Evolutionary conservation across 768 basidiomycete species (phyloP), one percentile per base, ranked within the genome.

Genomic region (Symmetrospora coprosmae): DNA sequence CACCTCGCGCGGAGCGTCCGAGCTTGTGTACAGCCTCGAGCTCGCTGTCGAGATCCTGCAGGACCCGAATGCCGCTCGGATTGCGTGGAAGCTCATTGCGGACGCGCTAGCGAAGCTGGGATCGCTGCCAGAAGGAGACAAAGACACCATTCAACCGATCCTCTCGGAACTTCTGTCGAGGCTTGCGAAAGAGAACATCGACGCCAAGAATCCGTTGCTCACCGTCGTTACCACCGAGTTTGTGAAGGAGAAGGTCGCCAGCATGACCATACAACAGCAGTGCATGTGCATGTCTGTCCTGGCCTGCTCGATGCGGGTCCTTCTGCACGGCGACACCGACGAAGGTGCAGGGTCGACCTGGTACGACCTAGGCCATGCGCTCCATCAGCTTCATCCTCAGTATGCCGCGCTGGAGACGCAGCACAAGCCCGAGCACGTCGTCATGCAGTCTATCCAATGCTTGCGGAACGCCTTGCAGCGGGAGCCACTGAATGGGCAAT

Each of bases 71-170:
- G 83, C 84, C 1, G 84, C 85, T 17, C 74, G 78, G 4, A 75
- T 86, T 2, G 79, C 79, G 3, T 97, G 91, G 92, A 97, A 97
- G 64, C 43, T 73, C 16, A 76, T 82, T 11, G 86, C 81, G 0
- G 91, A 99, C 70, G 81, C 84, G 2, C 71, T 86, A 3, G 81
- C 81, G 66, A 77, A 79, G 48, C 73, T 96, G 13, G 83, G 84
- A 2, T 72, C 71, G 28, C 46, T 69, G 8, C 45, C 56, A 0
- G 33, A 35, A 0, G 9, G 14, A 9, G 37, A 40, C 31, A 53
- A 60, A 4, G 45, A 52, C 33, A 19, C 28, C 16, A 33, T 23
- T 4, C 9, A 34, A 2, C 30, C 52, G 7, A 43, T 40, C 8
- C 30, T 0, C 21, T 37, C 11, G 16, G 35, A n/a, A 16, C 50